Conservation (phyloP, 768 basidiomycete genomes). For the Leucogyrophana mollusca region DNA sequence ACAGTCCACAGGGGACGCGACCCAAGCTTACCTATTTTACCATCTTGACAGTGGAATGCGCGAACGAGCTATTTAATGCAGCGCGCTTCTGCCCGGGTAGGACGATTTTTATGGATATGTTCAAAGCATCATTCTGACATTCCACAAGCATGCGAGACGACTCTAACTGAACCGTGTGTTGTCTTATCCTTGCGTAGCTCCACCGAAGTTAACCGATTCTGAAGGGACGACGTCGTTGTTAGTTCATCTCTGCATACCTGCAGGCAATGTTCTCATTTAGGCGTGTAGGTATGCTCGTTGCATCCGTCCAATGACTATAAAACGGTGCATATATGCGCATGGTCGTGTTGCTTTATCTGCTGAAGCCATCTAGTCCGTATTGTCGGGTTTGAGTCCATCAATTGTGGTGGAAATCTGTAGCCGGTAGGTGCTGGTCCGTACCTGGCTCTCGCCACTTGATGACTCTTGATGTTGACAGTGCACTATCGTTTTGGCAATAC, state of each 20-base stretch:
- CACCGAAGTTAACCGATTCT: conserved; percentile 1
- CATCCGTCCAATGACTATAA: conserved; percentile 91
- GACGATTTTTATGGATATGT: conserved; percentile 1
- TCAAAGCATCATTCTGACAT: conserved; percentile 3
- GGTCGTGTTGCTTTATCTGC: conserved; percentile 2
- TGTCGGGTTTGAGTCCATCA: conserved; percentile 76
- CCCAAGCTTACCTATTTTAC: not conserved
- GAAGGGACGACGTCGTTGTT: conserved; percentile 65
- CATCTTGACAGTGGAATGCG: conserved; percentile 64
- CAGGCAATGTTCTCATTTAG: conserved; percentile 4
- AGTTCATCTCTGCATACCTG: conserved; percentile 16
- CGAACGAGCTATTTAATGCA: conserved; percentile 78
- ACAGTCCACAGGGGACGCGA: not conserved
- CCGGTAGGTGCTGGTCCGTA: conserved; percentile 43
- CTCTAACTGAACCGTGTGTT: conserved; percentile 72
- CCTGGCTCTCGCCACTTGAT: not conserved
- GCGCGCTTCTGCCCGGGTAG: conserved; percentile 78
- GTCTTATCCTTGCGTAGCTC: conserved; percentile 1
- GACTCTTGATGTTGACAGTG: conserved; percentile 39
- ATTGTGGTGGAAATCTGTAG: conserved; percentile 80
- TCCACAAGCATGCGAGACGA: conserved; percentile 74
- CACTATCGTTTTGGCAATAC: conserved; percentile 90
- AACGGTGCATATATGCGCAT: conserved; percentile 56
- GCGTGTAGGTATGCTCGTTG: conserved; percentile 67
- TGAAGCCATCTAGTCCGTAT: conserved; percentile 59